Base-by-base conservation (phyloP, 352 stramenopile genomes). In the Phytophthora rubi region DNA sequence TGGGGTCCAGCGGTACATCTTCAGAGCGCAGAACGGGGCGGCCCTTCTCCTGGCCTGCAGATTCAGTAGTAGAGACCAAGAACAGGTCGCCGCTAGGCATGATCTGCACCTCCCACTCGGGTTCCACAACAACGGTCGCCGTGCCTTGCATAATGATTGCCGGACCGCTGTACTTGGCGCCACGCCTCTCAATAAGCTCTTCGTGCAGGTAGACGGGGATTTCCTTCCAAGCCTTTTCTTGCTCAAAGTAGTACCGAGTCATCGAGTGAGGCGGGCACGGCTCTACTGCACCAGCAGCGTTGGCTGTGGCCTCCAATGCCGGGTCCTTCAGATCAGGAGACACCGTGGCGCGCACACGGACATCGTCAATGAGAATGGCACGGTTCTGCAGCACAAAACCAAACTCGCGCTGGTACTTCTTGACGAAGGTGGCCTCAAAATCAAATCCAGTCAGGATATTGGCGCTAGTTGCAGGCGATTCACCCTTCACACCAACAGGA, bases 121-220 rank as follows among this genome's bases (percentile, higher is more conserved):
- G 90, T 71, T 99, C 98, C 16, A 99, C 81, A 15, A 99, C 93
- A 1, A 99, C 96, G 4, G 97, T 99, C 26, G 95, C 98, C n/a
- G 98, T 99, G 42, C 94, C 90, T 70, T 99, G 97, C 79, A 99
- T 97, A 70, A 99, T 98, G 65, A 99, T 98, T 15, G 95, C 90
- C 21, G 98, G 98, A 26, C 98, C 98, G 16, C 53, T 62, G 68
- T 91, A 93, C 68, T 79, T 86, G 12, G 80, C 76, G 8, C 84
- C 88, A 23, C 75, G 79, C 47, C 75, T 73, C 53, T 99, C 80
- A 23, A 94, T 59, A 26, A 98, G 81, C 12, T 97, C 83, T 65
- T 98, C 82, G 56, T 96, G 91, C n/a, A 98, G 87, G 66, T 98
- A 99, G 16, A 99, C 95, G 5, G 95, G 90, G 52, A 95, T 90